Percentiles rank a stretch among this genome's conserved stretches.
Evolutionary conservation across 345 rosid genomes (phyloP).

Genomic region (Barbarea vulgaris): DNA sequence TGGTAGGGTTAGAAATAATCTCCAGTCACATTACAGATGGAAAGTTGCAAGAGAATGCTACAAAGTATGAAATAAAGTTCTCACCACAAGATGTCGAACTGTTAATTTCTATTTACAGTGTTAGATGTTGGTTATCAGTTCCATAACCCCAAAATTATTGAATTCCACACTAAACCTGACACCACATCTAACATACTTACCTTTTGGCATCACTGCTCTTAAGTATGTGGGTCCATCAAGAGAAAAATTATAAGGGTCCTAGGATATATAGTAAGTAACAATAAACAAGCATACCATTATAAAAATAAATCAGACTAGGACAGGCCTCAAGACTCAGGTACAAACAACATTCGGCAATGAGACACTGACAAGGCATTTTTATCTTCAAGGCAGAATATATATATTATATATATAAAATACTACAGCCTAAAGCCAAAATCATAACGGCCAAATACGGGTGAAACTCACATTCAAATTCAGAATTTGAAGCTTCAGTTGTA

Average conservation of each 20-base stretch:
- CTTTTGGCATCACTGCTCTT: slow-evolving; percentile 8
- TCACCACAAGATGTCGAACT: slow-evolving; percentile 3
- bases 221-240: slow-evolving; percentile 8
- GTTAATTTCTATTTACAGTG: not conserved
- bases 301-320: slow-evolving; percentile 9
- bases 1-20: slow-evolving; percentile 38
- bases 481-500: slow-evolving; percentile 72
- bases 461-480: slow-evolving; percentile 75
- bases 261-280: slow-evolving; percentile 17
- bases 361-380: not conserved
- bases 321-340: not conserved
- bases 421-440: slow-evolving; percentile 17
- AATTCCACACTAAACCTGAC: not conserved
- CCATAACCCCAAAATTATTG: slow-evolving; percentile 10
- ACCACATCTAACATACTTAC: slow-evolving; percentile 18
- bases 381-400: not conserved
- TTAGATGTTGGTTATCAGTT: slow-evolving; percentile 28
- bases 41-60: slow-evolving; percentile 24
- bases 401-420: slow-evolving; percentile 7
- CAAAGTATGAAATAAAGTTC: not conserved
- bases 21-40: slow-evolving; percentile 19
- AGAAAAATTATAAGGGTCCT: not conserved
- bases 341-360: slow-evolving; percentile 16
- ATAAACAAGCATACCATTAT: slow-evolving; percentile 15
- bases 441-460: not conserved